A percentile compares a stretch with the other conserved stretches of the same genome.
Evolutionary conservation across 163 green algal species (phyloP).

Genomic region (Chloromonas sp.): DNA sequence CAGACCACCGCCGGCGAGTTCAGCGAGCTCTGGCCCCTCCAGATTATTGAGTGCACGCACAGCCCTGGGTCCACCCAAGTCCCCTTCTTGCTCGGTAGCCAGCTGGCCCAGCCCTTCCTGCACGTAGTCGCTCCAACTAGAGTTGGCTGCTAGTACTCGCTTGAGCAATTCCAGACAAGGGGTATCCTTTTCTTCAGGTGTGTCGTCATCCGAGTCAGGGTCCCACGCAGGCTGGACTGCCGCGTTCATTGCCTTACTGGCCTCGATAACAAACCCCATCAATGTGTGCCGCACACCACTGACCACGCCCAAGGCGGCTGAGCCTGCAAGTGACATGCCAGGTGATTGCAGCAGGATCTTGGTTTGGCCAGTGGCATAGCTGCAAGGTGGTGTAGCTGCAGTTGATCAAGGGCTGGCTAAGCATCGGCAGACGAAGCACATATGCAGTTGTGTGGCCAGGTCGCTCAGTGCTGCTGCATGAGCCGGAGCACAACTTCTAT

Average conservation of each 20-base stretch:
- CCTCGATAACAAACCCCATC: conserved; percentile 27
- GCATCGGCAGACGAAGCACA: too few species aligned
- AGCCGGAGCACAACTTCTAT: too few species aligned
- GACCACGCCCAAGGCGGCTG: conserved; percentile 13
- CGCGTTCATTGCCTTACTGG: neutral
- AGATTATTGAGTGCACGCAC: conserved; percentile 1
- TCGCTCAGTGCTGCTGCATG: too few species aligned
- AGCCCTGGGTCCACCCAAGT: conserved; percentile 28
- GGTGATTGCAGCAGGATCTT: neutral
- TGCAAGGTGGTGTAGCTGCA: too few species aligned
- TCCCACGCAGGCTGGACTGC: too few species aligned
- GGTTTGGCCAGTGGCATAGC: neutral
- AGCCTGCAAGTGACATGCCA: neutral
- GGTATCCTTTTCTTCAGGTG: too few species aligned
- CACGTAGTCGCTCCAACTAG: neutral
- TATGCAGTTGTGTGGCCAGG: too few species aligned
- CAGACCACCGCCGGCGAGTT: conserved; percentile 33
- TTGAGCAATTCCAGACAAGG: too few species aligned
- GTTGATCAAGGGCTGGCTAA: too few species aligned
- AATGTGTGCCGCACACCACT: conserved; percentile 9
- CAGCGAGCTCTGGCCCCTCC: conserved; percentile 23
- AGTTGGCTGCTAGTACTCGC: too few species aligned
- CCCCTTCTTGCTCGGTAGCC: conserved; percentile 33
- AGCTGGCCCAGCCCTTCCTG: conserved; percentile 17
- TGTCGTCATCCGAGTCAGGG: too few species aligned